Conservation (phyloP, 805 yeast genomes). For the Pichia sporocuriosa region DNA sequence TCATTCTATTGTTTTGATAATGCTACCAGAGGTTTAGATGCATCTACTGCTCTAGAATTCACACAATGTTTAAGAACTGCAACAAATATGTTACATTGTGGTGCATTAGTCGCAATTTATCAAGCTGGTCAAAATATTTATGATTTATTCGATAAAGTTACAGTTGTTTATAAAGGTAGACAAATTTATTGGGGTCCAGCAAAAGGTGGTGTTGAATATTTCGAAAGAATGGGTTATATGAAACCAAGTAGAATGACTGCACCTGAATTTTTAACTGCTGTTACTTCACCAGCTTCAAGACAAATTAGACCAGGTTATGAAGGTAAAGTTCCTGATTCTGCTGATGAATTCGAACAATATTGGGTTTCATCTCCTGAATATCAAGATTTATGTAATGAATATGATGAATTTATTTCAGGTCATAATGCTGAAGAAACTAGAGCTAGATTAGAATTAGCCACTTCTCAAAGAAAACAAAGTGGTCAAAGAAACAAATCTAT, state of each 20-base stretch:
- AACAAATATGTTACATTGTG: slow-evolving; percentile 48
- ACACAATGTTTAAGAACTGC: slow-evolving; percentile 57
- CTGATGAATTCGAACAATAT: slow-evolving; percentile 50
- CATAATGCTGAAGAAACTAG: slow-evolving; percentile 35
- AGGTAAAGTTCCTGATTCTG: slow-evolving; percentile 46
- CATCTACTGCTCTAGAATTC: slow-evolving; percentile 65
- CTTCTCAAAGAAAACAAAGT: slow-evolving; percentile 32
- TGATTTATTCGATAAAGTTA: slow-evolving; percentile 53
- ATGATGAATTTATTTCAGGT: slow-evolving; percentile 34
- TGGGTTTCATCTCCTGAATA: slow-evolving; percentile 56
- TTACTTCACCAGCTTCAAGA: slow-evolving; percentile 61
- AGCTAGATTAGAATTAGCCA: slow-evolving; percentile 37
- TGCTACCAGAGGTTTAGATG: slow-evolving; percentile 64
- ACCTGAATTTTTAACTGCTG: slow-evolving; percentile 61
- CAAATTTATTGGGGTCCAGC: slow-evolving; percentile 58
- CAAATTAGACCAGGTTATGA: slow-evolving; percentile 44
- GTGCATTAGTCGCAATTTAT: slow-evolving; percentile 59
- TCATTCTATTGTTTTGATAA: slow-evolving; percentile 60
- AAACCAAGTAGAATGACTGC: slow-evolving; percentile 65
- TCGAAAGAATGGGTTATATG: slow-evolving; percentile 56
- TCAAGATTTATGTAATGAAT: slow-evolving; percentile 31
- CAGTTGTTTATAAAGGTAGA: slow-evolving; percentile 53
- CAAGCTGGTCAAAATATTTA: slow-evolving; percentile 65
- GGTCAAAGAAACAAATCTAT: slow-evolving; percentile 32
- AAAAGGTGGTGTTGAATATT: slow-evolving; percentile 45